phyloP scores from a whole-genome alignment of 108 stramenopile genomes.

The Aurantiochytrium sp. region DNA sequence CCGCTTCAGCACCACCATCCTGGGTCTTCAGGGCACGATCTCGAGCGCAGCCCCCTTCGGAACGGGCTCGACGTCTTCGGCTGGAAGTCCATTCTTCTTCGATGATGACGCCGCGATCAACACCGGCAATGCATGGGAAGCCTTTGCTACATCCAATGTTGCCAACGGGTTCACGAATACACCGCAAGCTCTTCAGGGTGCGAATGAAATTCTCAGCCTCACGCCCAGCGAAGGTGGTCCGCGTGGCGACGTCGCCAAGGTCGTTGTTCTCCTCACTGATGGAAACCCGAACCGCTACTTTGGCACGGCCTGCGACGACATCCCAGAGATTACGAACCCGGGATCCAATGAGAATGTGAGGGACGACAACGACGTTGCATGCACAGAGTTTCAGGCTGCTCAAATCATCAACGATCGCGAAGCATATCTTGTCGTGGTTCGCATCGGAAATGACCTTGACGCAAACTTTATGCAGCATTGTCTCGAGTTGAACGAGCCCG shows the following conservation, averaged over 20 bases:
- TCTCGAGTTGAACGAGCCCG: neutral
- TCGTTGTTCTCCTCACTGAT: neutral
- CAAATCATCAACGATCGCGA: neutral
- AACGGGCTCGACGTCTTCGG: no score
- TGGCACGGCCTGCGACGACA: neutral
- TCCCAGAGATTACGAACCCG: neutral
- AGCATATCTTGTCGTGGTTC: neutral
- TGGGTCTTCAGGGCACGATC: no score
- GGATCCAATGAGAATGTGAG: neutral
- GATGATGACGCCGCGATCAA: neutral
- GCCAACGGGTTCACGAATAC: neutral
- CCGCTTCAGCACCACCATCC: no score
- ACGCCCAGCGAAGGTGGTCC: neutral
- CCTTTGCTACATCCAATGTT: neutral
- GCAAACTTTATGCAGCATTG: neutral
- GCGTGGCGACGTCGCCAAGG: neutral
- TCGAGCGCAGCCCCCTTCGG: no score
- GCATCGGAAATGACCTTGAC: neutral
- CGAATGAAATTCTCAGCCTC: neutral
- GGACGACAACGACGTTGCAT: neutral
- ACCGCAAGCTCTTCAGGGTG: neutral
- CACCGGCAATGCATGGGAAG: neutral
- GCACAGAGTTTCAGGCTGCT: neutral
- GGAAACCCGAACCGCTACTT: neutral
- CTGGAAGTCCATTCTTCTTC: neutral